Evolutionary conservation across 305 asterid species (phyloP).

Genomic region (Plantago lanceolata): DNA sequence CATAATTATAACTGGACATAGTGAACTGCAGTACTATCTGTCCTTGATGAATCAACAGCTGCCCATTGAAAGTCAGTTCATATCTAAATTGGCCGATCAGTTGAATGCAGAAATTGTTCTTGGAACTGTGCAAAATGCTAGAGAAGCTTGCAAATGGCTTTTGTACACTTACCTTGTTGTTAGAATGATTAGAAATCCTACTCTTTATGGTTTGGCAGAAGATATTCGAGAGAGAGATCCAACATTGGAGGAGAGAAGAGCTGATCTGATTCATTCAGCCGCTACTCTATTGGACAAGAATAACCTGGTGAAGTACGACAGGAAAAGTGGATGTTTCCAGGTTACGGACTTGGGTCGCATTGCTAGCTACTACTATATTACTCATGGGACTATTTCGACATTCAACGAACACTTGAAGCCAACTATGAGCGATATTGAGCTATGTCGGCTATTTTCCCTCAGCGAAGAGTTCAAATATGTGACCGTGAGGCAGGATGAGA

Average conservation of each 20-base stretch:
- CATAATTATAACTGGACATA: conserved; percentile 82
- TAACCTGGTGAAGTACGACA: conserved; percentile 83
- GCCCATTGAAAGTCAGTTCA: conserved; percentile 90
- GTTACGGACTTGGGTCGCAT: conserved; percentile 96
- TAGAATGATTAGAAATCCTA: conserved; percentile 84
- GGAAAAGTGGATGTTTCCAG: conserved; percentile 96
- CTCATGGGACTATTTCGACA: conserved; percentile 79
- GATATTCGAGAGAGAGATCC: conserved; percentile 52
- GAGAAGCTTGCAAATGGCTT: conserved; percentile 94
- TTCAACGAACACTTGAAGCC: conserved; percentile 92
- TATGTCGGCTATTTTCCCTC: conserved; percentile 87
- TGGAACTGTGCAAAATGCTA: conserved; percentile 91
- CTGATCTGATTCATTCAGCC: conserved; percentile 92
- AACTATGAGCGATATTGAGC: conserved; percentile 94
- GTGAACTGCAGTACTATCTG: conserved; percentile 74
- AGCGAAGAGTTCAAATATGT: conserved; percentile 94
- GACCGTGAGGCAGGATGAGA: conserved; percentile 90
- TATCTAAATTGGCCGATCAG: conserved; percentile 94
- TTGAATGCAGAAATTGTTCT: conserved; percentile 95
- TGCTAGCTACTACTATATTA: conserved; percentile 89
- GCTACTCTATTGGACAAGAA: conserved; percentile 74
- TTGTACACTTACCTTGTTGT: conserved; percentile 75
- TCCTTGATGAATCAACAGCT: conserved; percentile 97
- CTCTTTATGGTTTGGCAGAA: conserved; percentile 71
- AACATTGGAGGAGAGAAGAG: conserved; percentile 73